Evolutionary conservation across 2,329 filamentous ascomycete species (phyloP).

Genomic region (Microcyclospora tardicrescens): DNA sequence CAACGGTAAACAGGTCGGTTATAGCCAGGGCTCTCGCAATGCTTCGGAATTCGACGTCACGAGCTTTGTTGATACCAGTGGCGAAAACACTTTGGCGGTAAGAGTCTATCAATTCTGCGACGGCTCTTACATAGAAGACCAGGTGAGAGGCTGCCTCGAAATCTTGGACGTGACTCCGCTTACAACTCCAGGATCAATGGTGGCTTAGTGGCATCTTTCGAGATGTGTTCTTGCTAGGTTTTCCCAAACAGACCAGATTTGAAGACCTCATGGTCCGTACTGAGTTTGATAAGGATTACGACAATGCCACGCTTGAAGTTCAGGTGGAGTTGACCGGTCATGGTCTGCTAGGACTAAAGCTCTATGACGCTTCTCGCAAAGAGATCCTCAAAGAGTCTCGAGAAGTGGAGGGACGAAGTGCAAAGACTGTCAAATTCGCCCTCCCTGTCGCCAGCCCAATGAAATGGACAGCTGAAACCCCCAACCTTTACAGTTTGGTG

Average conservation of each 20-base stretch:
- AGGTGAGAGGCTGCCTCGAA: neutral
- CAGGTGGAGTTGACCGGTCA: conserved; percentile 30
- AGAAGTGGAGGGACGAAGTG: neutral
- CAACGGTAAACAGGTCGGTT: conserved; percentile 51
- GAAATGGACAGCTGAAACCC: conserved; percentile 57
- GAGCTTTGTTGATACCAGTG: conserved; percentile 30
- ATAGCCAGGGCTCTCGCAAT: conserved; percentile 56
- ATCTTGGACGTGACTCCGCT: neutral
- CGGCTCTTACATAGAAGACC: conserved; percentile 55
- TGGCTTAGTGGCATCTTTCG: conserved; percentile 44
- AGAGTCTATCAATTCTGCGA: conserved; percentile 61
- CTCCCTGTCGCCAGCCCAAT: conserved; percentile 36
- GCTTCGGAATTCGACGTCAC: conserved; percentile 58
- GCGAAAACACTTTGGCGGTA: conserved; percentile 45
- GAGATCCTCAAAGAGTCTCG: neutral
- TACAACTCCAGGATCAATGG: conserved; percentile 22
- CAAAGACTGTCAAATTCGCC: neutral
- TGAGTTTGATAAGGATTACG: conserved; percentile 38
- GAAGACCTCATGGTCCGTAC: conserved; percentile 46
- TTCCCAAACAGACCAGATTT: conserved; percentile 39
- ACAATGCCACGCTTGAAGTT: conserved; percentile 38
- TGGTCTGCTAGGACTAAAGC: conserved; percentile 10
- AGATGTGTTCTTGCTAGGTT: conserved; percentile 49
- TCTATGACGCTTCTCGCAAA: neutral
- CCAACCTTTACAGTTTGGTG: conserved; percentile 45